phyloP scores from a whole-genome alignment of 2,329 filamentous ascomycete genomes.

The Fusarium dimerum region DNA sequence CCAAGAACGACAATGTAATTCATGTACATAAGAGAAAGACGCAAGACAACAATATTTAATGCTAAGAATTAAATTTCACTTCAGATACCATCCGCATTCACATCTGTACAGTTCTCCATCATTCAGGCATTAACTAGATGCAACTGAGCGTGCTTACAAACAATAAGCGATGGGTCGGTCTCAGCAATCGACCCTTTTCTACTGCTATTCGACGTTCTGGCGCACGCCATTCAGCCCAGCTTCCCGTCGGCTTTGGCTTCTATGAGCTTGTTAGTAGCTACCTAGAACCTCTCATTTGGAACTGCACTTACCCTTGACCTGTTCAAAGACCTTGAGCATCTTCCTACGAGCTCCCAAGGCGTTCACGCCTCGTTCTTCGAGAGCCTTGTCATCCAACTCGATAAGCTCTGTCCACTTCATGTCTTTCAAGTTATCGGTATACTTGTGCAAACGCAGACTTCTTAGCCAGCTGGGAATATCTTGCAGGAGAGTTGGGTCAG shows the following conservation, averaged over 20 bases:
- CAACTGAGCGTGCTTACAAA: too few species aligned
- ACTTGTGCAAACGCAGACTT: constrained; percentile 94
- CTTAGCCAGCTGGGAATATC: constrained; percentile 96
- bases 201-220: too few species aligned
- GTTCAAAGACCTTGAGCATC: constrained; percentile 99
- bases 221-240: constrained; percentile 55
- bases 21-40: too few species aligned
- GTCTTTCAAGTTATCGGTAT: constrained; percentile 97
- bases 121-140: too few species aligned
- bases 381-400: constrained; percentile 86
- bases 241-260: constrained; percentile 77
- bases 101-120: too few species aligned
- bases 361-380: constrained; percentile 92
- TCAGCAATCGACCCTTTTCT: too few species aligned
- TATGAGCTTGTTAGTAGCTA: constrained; percentile 34
- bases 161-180: too few species aligned
- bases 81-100: too few species aligned
- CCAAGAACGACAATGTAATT: too few species aligned
- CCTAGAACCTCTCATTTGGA: neutral
- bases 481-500: constrained; percentile 83
- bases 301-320: constrained; percentile 70
- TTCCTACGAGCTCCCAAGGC: constrained; percentile 92
- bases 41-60: too few species aligned
- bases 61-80: too few species aligned
- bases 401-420: constrained; percentile 94